These are phyloP conservation scores for Phytopythium chamaehyphon DNA, from an alignment of 352 stramenopile species.

Conservation along the genomic window DNA sequence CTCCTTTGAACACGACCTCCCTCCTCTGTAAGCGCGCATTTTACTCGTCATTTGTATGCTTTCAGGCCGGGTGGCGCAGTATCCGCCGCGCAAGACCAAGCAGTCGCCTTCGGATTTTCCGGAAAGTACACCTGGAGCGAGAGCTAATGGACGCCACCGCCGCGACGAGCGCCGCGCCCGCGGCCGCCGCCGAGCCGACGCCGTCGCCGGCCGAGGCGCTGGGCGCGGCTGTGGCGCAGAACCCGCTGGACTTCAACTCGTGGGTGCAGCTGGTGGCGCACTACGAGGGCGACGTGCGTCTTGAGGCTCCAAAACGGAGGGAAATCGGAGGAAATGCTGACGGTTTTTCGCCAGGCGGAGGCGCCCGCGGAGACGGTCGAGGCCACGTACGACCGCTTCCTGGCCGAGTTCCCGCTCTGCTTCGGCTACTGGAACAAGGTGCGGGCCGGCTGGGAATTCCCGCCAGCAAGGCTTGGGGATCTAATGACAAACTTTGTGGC, in stretches of 20 bases:
- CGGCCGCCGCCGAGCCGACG: slow-evolving; percentile 4
- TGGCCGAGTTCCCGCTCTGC: slow-evolving; percentile 72
- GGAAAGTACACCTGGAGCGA: background rate
- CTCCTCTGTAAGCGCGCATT: too few relatives aligned
- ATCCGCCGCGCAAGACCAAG: too few relatives aligned
- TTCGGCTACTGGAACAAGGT: slow-evolving; percentile 90
- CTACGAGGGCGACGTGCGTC: slow-evolving; percentile 57
- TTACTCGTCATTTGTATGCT: too few relatives aligned
- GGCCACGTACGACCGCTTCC: slow-evolving; percentile 65
- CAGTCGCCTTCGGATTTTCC: background rate
- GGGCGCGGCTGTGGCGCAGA: slow-evolving; percentile 46
- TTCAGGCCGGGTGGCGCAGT: too few relatives aligned
- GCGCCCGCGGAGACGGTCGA: slow-evolving; percentile 53
- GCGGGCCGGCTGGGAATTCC: background rate
- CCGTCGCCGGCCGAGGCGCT: slow-evolving; percentile 48
- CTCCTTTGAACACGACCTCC: too few relatives aligned
- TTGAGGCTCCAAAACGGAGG: background rate
- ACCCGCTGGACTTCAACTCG: slow-evolving; percentile 78
- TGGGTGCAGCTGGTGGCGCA: slow-evolving; percentile 72
- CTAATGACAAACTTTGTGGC: background rate
- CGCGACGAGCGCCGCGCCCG: background rate
- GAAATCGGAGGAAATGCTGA: background rate
- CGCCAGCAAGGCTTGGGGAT: background rate
- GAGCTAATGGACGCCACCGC: slow-evolving; percentile 2
- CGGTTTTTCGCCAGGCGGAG: slow-evolving; percentile 13